These are phyloP conservation scores for Sphaerosporella brunnea DNA, from an alignment of 495 filamentous ascomycete species.

Conservation along the genomic window DNA sequence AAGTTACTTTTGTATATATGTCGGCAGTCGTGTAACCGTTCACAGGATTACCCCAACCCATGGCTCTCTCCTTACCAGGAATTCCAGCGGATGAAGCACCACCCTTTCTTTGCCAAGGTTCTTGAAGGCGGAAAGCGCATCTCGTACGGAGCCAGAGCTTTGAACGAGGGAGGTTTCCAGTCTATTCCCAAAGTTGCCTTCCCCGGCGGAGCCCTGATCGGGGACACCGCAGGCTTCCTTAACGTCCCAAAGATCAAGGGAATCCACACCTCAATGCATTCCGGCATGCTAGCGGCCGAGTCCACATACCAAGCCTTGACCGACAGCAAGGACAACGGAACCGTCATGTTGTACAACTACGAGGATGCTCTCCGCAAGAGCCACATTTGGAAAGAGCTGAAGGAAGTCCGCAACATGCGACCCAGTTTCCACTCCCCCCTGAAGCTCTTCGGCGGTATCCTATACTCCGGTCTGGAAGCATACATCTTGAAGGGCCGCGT, in stretches of 20 bases:
- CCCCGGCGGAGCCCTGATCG: conserved; percentile 87
- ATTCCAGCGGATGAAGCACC: conserved; percentile 97
- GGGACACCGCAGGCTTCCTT: conserved; percentile 88
- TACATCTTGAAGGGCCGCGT: conserved; percentile 65
- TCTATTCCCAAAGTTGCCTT: conserved; percentile 94
- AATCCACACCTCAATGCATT: conserved; percentile 94
- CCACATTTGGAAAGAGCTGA: conserved; percentile 82
- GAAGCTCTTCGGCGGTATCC: conserved; percentile 68
- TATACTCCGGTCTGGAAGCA: conserved; percentile 88
- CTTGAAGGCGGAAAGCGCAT: conserved; percentile 93
- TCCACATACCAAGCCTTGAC: conserved; percentile 60
- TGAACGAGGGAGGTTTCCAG: conserved; percentile 94
- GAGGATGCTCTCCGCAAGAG: conserved; percentile 77
- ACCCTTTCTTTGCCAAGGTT: conserved; percentile 65
- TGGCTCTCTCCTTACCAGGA: conserved; percentile 92
- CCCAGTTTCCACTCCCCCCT: conserved; percentile 78
- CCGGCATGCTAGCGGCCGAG: conserved; percentile 90
- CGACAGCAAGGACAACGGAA: conserved; percentile 36
- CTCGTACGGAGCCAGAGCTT: conserved; percentile 81
- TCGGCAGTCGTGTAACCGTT: background rate
- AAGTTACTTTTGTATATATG: conserved; percentile 1
- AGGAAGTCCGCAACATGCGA: conserved; percentile 92
- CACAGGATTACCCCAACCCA: conserved; percentile 74
- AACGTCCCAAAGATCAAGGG: conserved; percentile 99
- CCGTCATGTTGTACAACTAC: conserved; percentile 87